Base-by-base conservation (phyloP, 192 early-diverging fungal genomes). In the Jimgerdemannia lactiflua region DNA sequence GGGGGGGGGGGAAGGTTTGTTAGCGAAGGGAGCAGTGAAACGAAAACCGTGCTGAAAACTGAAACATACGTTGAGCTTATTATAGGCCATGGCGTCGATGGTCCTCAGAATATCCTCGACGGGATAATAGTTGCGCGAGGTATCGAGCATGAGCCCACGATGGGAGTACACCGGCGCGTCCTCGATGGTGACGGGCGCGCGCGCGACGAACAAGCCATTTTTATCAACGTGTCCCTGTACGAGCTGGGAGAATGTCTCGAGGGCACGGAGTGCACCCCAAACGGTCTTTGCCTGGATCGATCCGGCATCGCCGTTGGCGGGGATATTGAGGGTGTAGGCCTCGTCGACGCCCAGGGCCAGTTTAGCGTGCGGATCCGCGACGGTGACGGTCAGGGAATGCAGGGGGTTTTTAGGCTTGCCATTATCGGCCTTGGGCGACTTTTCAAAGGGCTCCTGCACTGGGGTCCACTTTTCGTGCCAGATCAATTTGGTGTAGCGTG, bases 81-180 rank as follows among this genome's bases (percentile, higher is more conserved):
- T 95, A 79, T 90, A 93, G 49, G 90, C 80, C 93, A 95, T 93
- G 43, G 88, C 91, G 69, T 95, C 92, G 3, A 95, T 81, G 40
- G 91, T 94, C 43, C 89, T 82, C 77, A 89, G 83, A 65, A 95
- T 79, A 18, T 87, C 86, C 7, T 79, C 77, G 40, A 93, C 81
- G 0, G 92, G 85, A 66, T 89, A 92, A 71, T 80, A 94, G 77
- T 95, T 93, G 66, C 93, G 83, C 43, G 93, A 76, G 20, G 94
- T 91, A 75, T 95, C 93, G 42, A 94, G 68, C 78, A 92, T 69
- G 3, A 95, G 43, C 0, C 94, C 93, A 64, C 94, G 90, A 73
- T 94, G 91, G 42, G 74, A 71, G 78, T 89, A 91, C 7, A 66
- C 77, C 4, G 94, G 92, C 65, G 69, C 80, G 76, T 94, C 94